phyloP scores from a whole-genome alignment of 306 rosid species.

The Gastrolobium bilobum region DNA sequence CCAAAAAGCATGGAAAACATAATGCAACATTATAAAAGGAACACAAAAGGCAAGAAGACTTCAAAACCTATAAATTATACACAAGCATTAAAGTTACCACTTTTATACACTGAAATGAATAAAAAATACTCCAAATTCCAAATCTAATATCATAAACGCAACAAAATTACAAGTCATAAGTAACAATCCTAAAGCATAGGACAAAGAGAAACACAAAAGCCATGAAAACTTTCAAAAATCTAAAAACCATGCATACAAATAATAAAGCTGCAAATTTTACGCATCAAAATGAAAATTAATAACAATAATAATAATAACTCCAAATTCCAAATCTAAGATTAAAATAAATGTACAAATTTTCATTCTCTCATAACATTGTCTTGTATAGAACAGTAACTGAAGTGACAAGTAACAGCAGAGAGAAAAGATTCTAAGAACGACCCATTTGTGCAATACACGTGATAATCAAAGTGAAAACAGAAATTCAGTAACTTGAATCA shows the following conservation, averaged over 20 bases:
- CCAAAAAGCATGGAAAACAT: constrained; percentile 32
- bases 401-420: constrained; percentile 6
- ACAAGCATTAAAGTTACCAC: constrained; percentile 7
- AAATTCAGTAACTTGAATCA: constrained; percentile 36
- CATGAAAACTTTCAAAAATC: background rate
- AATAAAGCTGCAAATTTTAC: constrained; percentile 2
- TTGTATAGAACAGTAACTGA: constrained; percentile 34
- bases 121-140: constrained; percentile 1
- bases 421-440: constrained; percentile 24
- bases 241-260: background rate
- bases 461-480: constrained; percentile 7
- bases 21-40: constrained; percentile 22
- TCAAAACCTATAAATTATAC: constrained; percentile 30
- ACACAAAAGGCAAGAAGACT: constrained; percentile 13
- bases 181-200: background rate
- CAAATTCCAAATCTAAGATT: background rate
- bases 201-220: constrained; percentile 10
- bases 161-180: constrained; percentile 9
- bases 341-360: background rate
- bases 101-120: background rate
- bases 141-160: constrained; percentile 31
- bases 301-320: background rate
- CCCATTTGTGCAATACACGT: background rate
- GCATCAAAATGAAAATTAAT: background rate
- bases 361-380: background rate